These are phyloP conservation scores for Phytophthora sp. DNA, from an alignment of 352 stramenopile genomes.

Conservation along the genomic window DNA sequence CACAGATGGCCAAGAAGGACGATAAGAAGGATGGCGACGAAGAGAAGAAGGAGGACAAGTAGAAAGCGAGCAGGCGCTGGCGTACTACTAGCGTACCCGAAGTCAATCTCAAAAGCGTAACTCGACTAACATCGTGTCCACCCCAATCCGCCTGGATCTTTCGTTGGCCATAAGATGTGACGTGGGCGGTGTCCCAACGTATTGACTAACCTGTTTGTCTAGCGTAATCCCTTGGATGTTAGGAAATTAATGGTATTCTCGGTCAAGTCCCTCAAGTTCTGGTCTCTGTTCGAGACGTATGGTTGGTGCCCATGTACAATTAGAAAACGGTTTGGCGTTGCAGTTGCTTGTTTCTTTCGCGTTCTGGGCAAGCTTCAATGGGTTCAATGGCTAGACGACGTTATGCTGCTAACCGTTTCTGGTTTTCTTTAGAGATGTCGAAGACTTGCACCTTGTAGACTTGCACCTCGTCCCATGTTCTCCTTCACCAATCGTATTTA, in stretches of 20 bases:
- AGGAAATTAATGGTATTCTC: conserved; percentile 13
- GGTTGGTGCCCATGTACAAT: conserved; percentile 14
- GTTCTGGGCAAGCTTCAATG: background rate
- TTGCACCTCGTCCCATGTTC: conserved; percentile 29
- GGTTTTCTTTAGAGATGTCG: conserved; percentile 14
- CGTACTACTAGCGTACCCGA: conserved; percentile 3
- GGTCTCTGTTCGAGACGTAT: conserved; percentile 9
- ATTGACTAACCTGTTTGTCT: conserved; percentile 14
- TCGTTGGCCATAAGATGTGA: conserved; percentile 3
- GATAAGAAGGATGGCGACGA: conserved; percentile 85
- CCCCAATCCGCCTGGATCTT: background rate
- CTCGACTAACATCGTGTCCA: conserved; percentile 27
- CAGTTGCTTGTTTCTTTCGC: conserved; percentile 7
- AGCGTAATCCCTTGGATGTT: conserved; percentile 4
- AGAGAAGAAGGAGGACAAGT: conserved; percentile 89
- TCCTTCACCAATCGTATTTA: conserved; percentile 17
- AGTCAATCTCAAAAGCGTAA: conserved; percentile 28
- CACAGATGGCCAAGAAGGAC: conserved; percentile 84
- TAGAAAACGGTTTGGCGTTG: conserved; percentile 9
- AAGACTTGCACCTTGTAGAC: background rate
- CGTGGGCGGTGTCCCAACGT: conserved; percentile 1
- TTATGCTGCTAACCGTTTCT: conserved; percentile 27
- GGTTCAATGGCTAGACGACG: background rate
- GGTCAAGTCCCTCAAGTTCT: conserved; percentile 20
- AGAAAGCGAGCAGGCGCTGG: conserved; percentile 26